phyloP scores from a whole-genome alignment of 2,329 filamentous ascomycete genomes.

The Macrophomina pseudophaseolina region DNA sequence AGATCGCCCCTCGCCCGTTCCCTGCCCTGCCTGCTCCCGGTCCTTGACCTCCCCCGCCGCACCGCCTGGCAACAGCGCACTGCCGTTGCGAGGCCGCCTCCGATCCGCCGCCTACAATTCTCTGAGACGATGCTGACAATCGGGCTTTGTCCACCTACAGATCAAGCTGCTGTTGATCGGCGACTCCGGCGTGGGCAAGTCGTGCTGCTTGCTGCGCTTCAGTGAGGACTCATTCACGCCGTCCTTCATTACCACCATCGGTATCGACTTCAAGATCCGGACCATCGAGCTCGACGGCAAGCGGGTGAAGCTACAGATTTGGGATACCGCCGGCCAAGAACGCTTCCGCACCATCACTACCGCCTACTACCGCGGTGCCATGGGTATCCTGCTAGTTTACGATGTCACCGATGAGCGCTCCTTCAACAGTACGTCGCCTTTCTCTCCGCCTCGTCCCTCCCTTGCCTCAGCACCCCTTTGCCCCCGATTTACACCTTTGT shows the following conservation, averaged over 20 bases:
- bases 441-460: not conserved
- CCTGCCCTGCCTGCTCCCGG: slow-evolving; percentile 17
- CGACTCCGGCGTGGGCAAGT: slow-evolving; percentile 96
- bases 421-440: slow-evolving; percentile 78
- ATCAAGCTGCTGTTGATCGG: slow-evolving; percentile 97
- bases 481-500: not conserved
- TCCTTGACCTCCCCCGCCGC: slow-evolving; percentile 16
- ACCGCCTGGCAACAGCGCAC: slow-evolving; percentile 25
- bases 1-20: slow-evolving; percentile 26
- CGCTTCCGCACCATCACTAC: slow-evolving; percentile 98
- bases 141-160: slow-evolving; percentile 51
- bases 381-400: slow-evolving; percentile 97
- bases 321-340: slow-evolving; percentile 98
- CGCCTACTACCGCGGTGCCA: slow-evolving; percentile 96
- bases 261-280: slow-evolving; percentile 99
- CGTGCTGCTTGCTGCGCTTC: slow-evolving; percentile 94
- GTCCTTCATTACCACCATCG: slow-evolving; percentile 98
- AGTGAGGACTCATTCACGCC: slow-evolving; percentile 97
- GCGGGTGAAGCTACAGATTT: slow-evolving; percentile 98
- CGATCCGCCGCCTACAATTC: slow-evolving; percentile 16
- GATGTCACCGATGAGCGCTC: slow-evolving; percentile 97
- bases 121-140: slow-evolving; percentile 11
- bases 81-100: slow-evolving; percentile 14
- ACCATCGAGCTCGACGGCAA: slow-evolving; percentile 99
- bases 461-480: not conserved